Conservation (phyloP, 2,329 filamentous ascomycete genomes). For the Ophiostoma ips region DNA sequence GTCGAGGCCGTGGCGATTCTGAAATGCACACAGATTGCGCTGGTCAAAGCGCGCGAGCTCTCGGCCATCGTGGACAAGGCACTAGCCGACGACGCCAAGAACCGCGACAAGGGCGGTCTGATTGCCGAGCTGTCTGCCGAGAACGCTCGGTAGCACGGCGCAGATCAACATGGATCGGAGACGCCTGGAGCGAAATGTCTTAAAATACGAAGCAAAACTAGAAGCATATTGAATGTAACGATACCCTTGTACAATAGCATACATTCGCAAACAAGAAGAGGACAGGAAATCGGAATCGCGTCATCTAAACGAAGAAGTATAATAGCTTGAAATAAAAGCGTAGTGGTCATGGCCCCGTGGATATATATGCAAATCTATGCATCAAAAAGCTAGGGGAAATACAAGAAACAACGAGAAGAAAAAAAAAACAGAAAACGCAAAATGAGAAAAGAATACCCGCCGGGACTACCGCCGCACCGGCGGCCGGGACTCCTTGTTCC, state of each 20-base stretch:
- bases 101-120: slow-evolving; percentile 63
- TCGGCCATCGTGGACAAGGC: slow-evolving; percentile 58
- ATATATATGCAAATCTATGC: not conserved
- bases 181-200: not conserved
- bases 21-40: slow-evolving; percentile 58
- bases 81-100: slow-evolving; percentile 64
- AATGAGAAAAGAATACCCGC: not conserved
- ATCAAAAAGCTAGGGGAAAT: too few relatives aligned
- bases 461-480: slow-evolving; percentile 68
- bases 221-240: slow-evolving; percentile 9
- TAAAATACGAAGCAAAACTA: not conserved
- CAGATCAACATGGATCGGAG: too few relatives aligned
- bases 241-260: slow-evolving; percentile 13
- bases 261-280: slow-evolving; percentile 1
- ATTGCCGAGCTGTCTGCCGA: slow-evolving; percentile 68
- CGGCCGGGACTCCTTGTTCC: slow-evolving; percentile 88
- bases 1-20: slow-evolving; percentile 69
- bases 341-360: not conserved
- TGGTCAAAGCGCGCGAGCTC: slow-evolving; percentile 69
- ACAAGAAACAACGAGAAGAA: not conserved
- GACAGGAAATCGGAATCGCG: slow-evolving; percentile 1
- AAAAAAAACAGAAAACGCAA: not conserved
- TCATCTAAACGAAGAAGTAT: not conserved
- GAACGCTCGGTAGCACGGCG: slow-evolving; percentile 60
- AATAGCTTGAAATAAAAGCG: not conserved